Conservation (phyloP, 2,329 filamentous ascomycete species). For the Gyromitra esculenta region DNA sequence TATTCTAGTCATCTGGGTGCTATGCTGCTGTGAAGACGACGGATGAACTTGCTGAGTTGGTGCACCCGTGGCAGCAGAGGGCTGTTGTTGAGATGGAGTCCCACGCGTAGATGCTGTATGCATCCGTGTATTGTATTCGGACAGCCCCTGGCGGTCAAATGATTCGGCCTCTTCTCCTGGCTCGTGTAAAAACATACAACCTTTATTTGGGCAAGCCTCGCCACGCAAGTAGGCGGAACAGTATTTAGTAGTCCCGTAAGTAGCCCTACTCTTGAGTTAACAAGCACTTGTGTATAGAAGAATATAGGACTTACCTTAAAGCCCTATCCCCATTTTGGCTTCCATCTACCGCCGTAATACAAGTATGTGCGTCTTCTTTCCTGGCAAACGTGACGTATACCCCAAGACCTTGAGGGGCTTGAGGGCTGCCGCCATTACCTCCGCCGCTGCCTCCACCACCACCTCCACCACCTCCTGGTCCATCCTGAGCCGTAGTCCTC, state of each 20-base stretch:
- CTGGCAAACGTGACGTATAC: conserved; percentile 98
- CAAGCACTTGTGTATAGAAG: conserved; percentile 18
- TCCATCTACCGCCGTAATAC: conserved; percentile 91
- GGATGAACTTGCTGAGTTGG: conserved; percentile 59
- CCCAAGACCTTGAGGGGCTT: conserved; percentile 76
- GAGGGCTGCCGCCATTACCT: conserved; percentile 66
- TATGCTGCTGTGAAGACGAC: conserved; percentile 58
- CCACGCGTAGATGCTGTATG: conserved; percentile 59
- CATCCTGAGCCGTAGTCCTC: conserved; percentile 81
- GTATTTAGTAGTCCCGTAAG: conserved; percentile 94
- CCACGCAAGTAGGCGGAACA: conserved; percentile 96
- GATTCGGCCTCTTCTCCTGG: conserved; percentile 98
- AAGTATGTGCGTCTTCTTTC: conserved; percentile 87
- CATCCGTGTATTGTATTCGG: conserved; percentile 77
- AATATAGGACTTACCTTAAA: conserved; percentile 73
- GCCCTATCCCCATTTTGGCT: conserved; percentile 89
- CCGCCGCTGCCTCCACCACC: conserved; percentile 72
- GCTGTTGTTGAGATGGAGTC: conserved; percentile 64
- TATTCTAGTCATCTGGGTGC: conserved; percentile 52
- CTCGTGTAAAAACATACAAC: conserved; percentile 98
- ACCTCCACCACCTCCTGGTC: conserved; percentile 72
- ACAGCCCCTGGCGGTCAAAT: conserved; percentile 92
- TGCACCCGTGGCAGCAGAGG: conserved; percentile 58
- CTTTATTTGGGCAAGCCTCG: conserved; percentile 92
- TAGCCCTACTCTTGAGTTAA: conserved; percentile 65